These are phyloP conservation scores for Pythium utonaiense DNA, from an alignment of 352 stramenopile species.

Conservation along the genomic window DNA sequence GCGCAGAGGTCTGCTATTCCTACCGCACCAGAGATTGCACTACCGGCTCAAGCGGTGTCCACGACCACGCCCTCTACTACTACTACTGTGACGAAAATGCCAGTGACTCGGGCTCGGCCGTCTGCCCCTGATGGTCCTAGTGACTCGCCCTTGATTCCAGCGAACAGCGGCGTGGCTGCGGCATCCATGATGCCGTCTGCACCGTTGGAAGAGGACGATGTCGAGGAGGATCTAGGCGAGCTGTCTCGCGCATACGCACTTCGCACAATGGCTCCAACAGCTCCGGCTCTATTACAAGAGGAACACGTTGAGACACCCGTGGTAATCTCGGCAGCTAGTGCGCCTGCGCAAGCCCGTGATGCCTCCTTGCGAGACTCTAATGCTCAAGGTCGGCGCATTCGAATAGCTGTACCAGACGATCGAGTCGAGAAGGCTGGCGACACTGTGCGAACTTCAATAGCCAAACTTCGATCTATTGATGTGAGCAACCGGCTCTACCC, in stretches of 20 bases:
- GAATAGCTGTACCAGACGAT: constrained; percentile 10
- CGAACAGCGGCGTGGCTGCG: background rate
- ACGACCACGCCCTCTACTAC: no score
- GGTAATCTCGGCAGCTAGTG: constrained; percentile 1
- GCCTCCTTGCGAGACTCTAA: background rate
- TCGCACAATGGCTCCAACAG: constrained; percentile 12
- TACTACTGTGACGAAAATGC: no score
- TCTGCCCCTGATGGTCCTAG: constrained; percentile 22
- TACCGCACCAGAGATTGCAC: background rate
- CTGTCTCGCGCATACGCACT: constrained; percentile 2
- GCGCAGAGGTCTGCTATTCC: no score
- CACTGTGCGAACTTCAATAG: constrained; percentile 17
- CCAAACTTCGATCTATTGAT: constrained; percentile 8
- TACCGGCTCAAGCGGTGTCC: background rate
- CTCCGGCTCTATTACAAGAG: constrained; percentile 1
- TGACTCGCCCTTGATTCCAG: constrained; percentile 19
- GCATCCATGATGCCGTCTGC: constrained; percentile 16
- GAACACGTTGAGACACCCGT: background rate
- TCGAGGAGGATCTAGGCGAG: constrained; percentile 5
- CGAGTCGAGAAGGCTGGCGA: constrained; percentile 16
- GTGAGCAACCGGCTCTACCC: constrained; percentile 21
- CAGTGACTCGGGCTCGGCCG: constrained; percentile 3
- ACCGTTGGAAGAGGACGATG: constrained; percentile 23
- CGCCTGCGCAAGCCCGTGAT: constrained; percentile 9
- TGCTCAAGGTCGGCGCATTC: background rate